Conservation (phyloP, 495 filamentous ascomycete genomes). For the Letharia lupina region DNA sequence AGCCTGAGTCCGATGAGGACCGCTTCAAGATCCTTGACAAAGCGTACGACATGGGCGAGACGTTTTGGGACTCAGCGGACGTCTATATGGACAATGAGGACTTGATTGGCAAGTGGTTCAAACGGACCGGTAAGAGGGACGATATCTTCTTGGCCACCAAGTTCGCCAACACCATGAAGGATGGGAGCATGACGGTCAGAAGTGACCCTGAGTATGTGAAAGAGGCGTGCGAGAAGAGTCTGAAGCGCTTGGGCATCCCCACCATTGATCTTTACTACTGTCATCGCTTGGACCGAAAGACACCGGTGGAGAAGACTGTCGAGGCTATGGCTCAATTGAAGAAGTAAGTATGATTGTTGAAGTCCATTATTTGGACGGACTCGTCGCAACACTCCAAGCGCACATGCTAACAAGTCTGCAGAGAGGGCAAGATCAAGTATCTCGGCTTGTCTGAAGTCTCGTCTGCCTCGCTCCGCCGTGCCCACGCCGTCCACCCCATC, state of each 20-base stretch:
- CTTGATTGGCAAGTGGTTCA: slow-evolving; percentile 38
- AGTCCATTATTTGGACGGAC: background rate
- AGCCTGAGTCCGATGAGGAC: slow-evolving; percentile 31
- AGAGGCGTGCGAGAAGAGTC: slow-evolving; percentile 37
- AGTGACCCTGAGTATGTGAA: slow-evolving; percentile 40
- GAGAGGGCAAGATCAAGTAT: slow-evolving; percentile 44
- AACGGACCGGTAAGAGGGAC: slow-evolving; percentile 40
- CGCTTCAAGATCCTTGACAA: slow-evolving; percentile 38
- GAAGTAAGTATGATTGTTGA: slow-evolving; percentile 27
- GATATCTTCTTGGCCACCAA: slow-evolving; percentile 52
- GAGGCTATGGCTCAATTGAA: slow-evolving; percentile 42
- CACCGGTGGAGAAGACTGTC: slow-evolving; percentile 44
- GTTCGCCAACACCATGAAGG: slow-evolving; percentile 35
- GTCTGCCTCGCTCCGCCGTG: slow-evolving; percentile 50
- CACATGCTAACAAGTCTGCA: slow-evolving; percentile 15
- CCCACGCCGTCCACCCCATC: slow-evolving; percentile 46
- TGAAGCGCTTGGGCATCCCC: slow-evolving; percentile 36
- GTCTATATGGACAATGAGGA: slow-evolving; percentile 37
- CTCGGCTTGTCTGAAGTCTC: slow-evolving; percentile 49
- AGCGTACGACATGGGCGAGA: slow-evolving; percentile 45
- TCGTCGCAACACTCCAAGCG: background rate
- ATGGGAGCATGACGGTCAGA: slow-evolving; percentile 24
- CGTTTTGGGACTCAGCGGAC: slow-evolving; percentile 55
- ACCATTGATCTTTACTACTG: slow-evolving; percentile 26
- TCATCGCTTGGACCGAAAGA: slow-evolving; percentile 33